Percentiles rank a stretch among this genome's conserved stretches.
Conservation (phyloP, 2,329 filamentous ascomycete species). For the Byssochlamys sp. region DNA sequence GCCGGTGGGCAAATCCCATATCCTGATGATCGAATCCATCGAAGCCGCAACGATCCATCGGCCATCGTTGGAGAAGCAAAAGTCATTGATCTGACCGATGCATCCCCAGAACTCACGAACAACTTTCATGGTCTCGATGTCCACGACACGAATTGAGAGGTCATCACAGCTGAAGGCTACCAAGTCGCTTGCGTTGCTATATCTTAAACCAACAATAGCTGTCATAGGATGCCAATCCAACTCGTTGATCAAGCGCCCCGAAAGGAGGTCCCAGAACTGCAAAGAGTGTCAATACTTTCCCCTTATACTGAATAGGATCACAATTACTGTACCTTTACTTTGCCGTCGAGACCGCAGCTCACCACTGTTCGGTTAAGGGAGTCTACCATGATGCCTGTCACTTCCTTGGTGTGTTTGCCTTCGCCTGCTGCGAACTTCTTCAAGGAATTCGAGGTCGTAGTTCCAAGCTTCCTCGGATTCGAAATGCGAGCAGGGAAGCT, state of each 20-base stretch:
- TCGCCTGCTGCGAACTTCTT: slow-evolving; percentile 40
- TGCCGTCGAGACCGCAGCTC: slow-evolving; percentile 81
- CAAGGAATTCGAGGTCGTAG: slow-evolving; percentile 40
- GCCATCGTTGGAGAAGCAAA: slow-evolving; percentile 84
- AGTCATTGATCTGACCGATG: slow-evolving; percentile 62
- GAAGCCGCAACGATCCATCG: slow-evolving; percentile 87
- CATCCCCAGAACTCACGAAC: slow-evolving; percentile 90
- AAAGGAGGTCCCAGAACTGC: slow-evolving; percentile 86
- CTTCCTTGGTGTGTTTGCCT: slow-evolving; percentile 67
- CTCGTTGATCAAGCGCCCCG: slow-evolving; percentile 67
- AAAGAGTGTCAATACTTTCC: background rate
- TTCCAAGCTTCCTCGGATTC: slow-evolving; percentile 61
- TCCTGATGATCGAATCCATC: slow-evolving; percentile 65
- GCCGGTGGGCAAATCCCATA: slow-evolving; percentile 93
- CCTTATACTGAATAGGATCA: background rate
- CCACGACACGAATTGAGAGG: slow-evolving; percentile 74
- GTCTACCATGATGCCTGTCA: slow-evolving; percentile 82
- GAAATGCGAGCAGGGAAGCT: slow-evolving; percentile 74
- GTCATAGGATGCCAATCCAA: slow-evolving; percentile 75
- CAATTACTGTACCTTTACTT: slow-evolving; percentile 54
- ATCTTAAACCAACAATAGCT: slow-evolving; percentile 64
- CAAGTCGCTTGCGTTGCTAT: slow-evolving; percentile 74
- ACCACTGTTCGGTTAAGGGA: slow-evolving; percentile 77
- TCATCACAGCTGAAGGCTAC: slow-evolving; percentile 85
- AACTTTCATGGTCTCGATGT: slow-evolving; percentile 79